These are phyloP conservation scores for Diaporthe aspalathi DNA, from an alignment of 2,329 filamentous ascomycete species.

Conservation along the genomic window DNA sequence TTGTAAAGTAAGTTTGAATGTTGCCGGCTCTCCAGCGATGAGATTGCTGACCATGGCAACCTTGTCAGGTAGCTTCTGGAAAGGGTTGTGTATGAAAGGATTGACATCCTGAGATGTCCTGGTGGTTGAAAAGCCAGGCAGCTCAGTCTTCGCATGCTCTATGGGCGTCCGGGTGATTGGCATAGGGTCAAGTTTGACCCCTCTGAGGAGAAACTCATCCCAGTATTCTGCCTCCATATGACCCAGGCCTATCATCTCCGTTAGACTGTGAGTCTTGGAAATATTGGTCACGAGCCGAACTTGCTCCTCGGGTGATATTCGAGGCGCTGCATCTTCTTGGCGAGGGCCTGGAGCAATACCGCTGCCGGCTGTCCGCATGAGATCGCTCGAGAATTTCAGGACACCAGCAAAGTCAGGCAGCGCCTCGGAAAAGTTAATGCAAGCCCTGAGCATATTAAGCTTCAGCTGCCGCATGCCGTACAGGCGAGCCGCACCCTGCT, in stretches of 20 bases:
- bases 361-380: slow-evolving; percentile 84
- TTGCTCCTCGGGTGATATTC: slow-evolving; percentile 85
- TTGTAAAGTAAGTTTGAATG: slow-evolving; percentile 86
- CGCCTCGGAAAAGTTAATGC: slow-evolving; percentile 93
- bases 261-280: slow-evolving; percentile 82
- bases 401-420: slow-evolving; percentile 92
- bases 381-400: slow-evolving; percentile 85
- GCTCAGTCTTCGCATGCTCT: slow-evolving; percentile 69
- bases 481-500: slow-evolving; percentile 66
- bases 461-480: slow-evolving; percentile 87
- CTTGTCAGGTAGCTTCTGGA: slow-evolving; percentile 75
- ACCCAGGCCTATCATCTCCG: slow-evolving; percentile 77
- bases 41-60: slow-evolving; percentile 74
- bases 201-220: slow-evolving; percentile 93
- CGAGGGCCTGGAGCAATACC: slow-evolving; percentile 79
- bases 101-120: slow-evolving; percentile 73
- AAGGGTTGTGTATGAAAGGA: slow-evolving; percentile 96
- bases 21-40: slow-evolving; percentile 81
- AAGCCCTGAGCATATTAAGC: slow-evolving; percentile 86
- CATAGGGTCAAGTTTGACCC: slow-evolving; percentile 75
- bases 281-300: slow-evolving; percentile 86
- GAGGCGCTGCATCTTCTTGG: slow-evolving; percentile 75
- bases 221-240: slow-evolving; percentile 87
- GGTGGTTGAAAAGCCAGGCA: slow-evolving; percentile 62
- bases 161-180: slow-evolving; percentile 71